Evolutionary conservation across 441 rosid species (phyloP).

Genomic region (Adansonia madagascariensis): DNA sequence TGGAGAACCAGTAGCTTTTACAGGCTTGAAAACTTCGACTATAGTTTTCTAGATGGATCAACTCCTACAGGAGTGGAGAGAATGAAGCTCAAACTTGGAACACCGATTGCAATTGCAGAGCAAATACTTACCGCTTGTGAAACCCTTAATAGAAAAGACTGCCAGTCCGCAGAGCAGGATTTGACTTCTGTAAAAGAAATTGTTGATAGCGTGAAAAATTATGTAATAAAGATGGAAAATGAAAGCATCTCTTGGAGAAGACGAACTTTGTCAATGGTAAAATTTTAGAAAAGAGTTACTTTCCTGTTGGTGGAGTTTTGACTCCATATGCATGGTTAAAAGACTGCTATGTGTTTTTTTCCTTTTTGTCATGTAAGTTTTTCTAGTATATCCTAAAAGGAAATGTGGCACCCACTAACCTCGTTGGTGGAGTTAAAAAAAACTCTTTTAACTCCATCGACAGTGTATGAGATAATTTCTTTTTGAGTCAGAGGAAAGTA

Average conservation of each 20-base stretch:
- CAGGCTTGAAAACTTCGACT: conserved; percentile 69
- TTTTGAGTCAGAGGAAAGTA: conserved; percentile 24
- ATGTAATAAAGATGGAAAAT: conserved; percentile 61
- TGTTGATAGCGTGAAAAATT: conserved; percentile 58
- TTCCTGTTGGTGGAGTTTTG: too few species aligned
- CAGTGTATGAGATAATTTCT: conserved; percentile 10
- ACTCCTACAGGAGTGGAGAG: conserved; percentile 78
- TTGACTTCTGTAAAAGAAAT: conserved; percentile 55
- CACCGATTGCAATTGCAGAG: conserved; percentile 83
- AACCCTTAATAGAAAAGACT: conserved; percentile 60
- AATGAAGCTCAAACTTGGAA: conserved; percentile 91
- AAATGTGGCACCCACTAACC: too few species aligned
- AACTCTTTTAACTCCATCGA: too few species aligned
- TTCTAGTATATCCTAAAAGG: too few species aligned
- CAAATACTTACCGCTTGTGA: conserved; percentile 74
- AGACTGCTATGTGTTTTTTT: too few species aligned
- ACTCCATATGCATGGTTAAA: too few species aligned
- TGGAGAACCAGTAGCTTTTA: conserved; percentile 63
- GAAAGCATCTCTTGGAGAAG: conserved; percentile 84
- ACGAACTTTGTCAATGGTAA: conserved; percentile 68
- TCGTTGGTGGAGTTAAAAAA: too few species aligned
- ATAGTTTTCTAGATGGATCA: conserved; percentile 86
- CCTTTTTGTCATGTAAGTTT: too few species aligned
- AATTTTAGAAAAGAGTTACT: conserved; percentile 4
- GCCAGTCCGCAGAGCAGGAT: conserved; percentile 64